These are phyloP conservation scores for Tolypocladium tropicale DNA, from an alignment of 2,329 filamentous ascomycete genomes.

Conservation along the genomic window DNA sequence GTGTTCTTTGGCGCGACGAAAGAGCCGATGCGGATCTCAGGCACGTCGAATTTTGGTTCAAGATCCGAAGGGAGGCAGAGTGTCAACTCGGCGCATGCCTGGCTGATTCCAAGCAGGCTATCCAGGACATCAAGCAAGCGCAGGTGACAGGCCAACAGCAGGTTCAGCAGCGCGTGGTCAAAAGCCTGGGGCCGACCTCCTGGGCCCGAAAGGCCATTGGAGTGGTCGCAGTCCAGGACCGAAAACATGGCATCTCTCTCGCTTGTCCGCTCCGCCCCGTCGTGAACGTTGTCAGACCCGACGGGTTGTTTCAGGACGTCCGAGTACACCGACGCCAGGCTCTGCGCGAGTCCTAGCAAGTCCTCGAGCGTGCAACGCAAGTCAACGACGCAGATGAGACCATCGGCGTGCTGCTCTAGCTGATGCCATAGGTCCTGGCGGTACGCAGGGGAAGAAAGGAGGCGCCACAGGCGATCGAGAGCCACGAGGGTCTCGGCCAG, in stretches of 20 bases:
- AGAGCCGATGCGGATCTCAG: conserved; percentile 29
- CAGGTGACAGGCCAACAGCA: conserved; percentile 26
- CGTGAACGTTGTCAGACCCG: background rate
- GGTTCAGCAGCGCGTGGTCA: conserved; percentile 24
- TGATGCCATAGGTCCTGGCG: conserved; percentile 11
- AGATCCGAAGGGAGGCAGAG: conserved; percentile 13
- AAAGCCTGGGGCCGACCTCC: conserved; percentile 3
- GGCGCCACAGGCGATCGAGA: conserved; percentile 12
- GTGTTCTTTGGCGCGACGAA: conserved; percentile 22
- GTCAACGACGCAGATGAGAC: conserved; percentile 13
- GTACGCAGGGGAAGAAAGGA: conserved; percentile 1
- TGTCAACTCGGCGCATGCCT: conserved; percentile 20
- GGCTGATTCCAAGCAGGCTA: conserved; percentile 17
- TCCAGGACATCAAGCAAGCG: conserved; percentile 27
- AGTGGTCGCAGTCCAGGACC: background rate
- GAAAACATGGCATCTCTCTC: background rate
- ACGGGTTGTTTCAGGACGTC: conserved; percentile 10
- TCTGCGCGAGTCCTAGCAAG: conserved; percentile 22
- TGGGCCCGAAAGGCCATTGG: background rate
- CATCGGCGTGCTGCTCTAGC: conserved; percentile 11
- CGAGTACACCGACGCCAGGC: conserved; percentile 25
- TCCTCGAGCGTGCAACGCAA: conserved; percentile 20
- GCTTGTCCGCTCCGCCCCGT: background rate
- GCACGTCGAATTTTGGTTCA: conserved; percentile 24
- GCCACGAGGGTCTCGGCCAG: conserved; percentile 11